Base-by-base conservation (phyloP, 2,329 filamentous ascomycete genomes). In the Verticillium zaregamsianum region DNA sequence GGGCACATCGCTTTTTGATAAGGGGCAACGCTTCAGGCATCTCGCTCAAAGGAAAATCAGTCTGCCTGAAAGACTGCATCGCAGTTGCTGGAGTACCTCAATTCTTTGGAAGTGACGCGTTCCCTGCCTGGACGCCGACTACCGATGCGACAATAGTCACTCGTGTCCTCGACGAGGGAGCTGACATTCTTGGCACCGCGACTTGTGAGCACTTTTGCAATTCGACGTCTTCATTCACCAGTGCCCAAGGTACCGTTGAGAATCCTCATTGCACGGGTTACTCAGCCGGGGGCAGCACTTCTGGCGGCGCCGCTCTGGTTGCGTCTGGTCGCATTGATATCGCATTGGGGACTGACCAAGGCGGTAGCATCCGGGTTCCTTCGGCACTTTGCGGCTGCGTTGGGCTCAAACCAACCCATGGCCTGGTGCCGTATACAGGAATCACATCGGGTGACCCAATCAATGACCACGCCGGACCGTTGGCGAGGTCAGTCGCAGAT, bases 41-140 rank as follows among this genome's bases (percentile, higher is more conserved):
- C 15, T 20, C 54, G 2, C 61, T 82, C n/a, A 71, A 64, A 59
- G 79, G 77, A 0, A 84, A 80, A 58, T 79, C 76, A 0, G 67
- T 84, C 3, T 82, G 80, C 62, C 63, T 86, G 15, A 86, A 86
- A 66, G 83, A 86, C 64, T 82, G 81, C 33, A 80, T 85, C 40
- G 78, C 80, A 3, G 81, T 86, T 1, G 81, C 81, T 2, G 80
- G 78, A 0, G 80, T 86, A 1, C 82, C 83, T 0, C 80, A 83
- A 59, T 76, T 84, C 60, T 77, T 80, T 52, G 82, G 83, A 0
- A 85, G 78, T 52, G 79, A 84, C 64, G 77, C 78, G 15, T 80
- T 78, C 62, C 75, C 68, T 1, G 74, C 77, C 0, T 86, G 82
- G 82, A 80, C 75, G 0, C 81, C 83, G 0, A 74, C 70, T 5